Evolutionary conservation across 2,329 filamentous ascomycete species (phyloP), one percentile per base, ranked within the genome.

Genomic region (Aschersonia sp.): DNA sequence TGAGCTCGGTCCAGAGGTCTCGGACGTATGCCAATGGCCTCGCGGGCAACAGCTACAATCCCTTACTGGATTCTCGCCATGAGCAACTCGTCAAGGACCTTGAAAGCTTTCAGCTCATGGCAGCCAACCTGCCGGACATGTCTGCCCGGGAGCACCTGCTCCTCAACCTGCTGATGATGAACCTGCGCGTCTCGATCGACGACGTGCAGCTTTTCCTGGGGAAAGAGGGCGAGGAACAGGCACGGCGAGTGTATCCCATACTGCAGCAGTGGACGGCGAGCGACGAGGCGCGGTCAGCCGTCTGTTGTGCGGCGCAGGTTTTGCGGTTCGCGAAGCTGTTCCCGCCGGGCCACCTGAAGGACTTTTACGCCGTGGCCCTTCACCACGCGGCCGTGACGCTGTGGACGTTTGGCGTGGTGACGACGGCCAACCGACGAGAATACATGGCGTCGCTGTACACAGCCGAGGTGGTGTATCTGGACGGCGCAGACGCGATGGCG

Each of bases 261-360:
- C 64, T 84, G 5, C 72, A 76, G 50, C 68, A 76, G 30, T 84
- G 80, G 80, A 70, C 70, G 0, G 67, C 69, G 35, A 78, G 69
- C 40, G 56, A 65, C 1, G 71, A 77, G 29, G 73, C 78, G 5
- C 70, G 80, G 31, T 73, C 75, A 51, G 76, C 80, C 7, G 58
- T 85, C 1, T 85, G 77, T 74, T 79, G 82, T 53, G 82, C 83
- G 1, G 82, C 79, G 0, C 83, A 85, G 59, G 71, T 84, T 1
- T 59, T 86, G 4, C 73, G 78, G 5, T 73, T 75, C 41, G 81
- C 79, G 2, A 75, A 72, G 55, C 51, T 64, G 45, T 74, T 81
- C 45, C 71, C 77, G 0, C 59, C 65, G 2, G 69, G 72, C 0
- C 68, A 74, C 9, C 61, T 85, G 3, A 75, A 77, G 43, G 78